phyloP scores from a whole-genome alignment of 2,329 filamentous ascomycete species.

The Apiospora sp. region DNA sequence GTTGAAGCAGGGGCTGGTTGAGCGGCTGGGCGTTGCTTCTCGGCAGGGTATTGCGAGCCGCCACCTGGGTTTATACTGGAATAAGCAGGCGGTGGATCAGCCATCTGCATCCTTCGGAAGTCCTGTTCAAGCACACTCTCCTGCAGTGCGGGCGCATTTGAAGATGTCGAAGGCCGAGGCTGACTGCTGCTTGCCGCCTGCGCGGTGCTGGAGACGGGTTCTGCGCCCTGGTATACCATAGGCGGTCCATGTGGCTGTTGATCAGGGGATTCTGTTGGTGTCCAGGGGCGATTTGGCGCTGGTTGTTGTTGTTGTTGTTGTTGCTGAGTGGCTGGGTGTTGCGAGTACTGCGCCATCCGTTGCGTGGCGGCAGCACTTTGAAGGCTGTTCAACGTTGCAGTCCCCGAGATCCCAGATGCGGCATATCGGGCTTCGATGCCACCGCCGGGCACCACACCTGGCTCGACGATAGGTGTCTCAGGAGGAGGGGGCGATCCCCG shows the following conservation, averaged over 20 bases:
- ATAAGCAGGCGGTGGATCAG: conserved; percentile 93
- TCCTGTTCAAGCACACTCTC: conserved; percentile 84
- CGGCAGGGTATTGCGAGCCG: conserved; percentile 73
- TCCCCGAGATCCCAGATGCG: conserved; percentile 87
- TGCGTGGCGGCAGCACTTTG: conserved; percentile 85
- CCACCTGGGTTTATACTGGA: conserved; percentile 72
- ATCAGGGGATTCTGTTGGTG: conserved; percentile 89
- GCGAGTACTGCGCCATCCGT: conserved; percentile 79
- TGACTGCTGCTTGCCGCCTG: conserved; percentile 51
- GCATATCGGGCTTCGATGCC: conserved; percentile 93
- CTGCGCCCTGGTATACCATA: conserved; percentile 87
- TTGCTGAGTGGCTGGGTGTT: conserved; percentile 50
- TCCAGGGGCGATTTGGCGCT: conserved; percentile 78
- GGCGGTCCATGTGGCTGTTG: conserved; percentile 88
- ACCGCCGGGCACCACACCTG: conserved; percentile 73
- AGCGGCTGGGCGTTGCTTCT: conserved; percentile 70
- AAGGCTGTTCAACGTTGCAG: conserved; percentile 80
- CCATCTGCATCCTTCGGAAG: conserved; percentile 80
- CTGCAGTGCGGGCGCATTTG: conserved; percentile 51
- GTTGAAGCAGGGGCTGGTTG: conserved; percentile 30
- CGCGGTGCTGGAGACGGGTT: conserved; percentile 69
- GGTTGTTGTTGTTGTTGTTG: conserved; percentile 39
- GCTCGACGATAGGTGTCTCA: conserved; percentile 85
- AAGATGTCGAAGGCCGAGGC: conserved; percentile 37
- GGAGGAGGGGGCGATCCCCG: conserved; percentile 94